These are phyloP conservation scores for Peziza echinospora DNA, from an alignment of 495 filamentous ascomycete species.

Conservation along the genomic window DNA sequence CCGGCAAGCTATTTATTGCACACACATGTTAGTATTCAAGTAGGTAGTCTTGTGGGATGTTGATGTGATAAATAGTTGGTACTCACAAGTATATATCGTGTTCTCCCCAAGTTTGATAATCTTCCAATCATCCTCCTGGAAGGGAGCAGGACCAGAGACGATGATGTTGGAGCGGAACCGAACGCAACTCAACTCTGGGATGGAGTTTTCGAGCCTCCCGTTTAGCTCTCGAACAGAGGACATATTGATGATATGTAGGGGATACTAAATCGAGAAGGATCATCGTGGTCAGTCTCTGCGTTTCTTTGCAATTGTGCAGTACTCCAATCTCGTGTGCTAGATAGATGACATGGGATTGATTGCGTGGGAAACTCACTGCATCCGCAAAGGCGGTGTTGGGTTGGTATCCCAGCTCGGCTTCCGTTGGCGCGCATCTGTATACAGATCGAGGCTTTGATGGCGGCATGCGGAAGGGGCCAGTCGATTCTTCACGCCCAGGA, in stretches of 20 bases:
- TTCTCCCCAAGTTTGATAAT: conserved; percentile 34
- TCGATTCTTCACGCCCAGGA: conserved; percentile 39
- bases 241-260: conserved; percentile 60
- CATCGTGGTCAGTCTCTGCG: no score
- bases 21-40: no score
- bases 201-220: conserved; percentile 27
- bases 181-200: conserved; percentile 40
- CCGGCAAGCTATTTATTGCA: conserved; percentile 8
- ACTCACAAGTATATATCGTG: conserved; percentile 22
- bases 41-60: no score
- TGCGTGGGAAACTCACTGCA: conserved; percentile 30
- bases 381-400: conserved; percentile 64
- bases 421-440: conserved; percentile 51
- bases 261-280: no score
- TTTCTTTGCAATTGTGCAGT: no score
- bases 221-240: conserved; percentile 46
- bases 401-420: conserved; percentile 48
- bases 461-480: conserved; percentile 48
- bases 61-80: neutral
- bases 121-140: conserved; percentile 64
- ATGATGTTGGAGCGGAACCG: conserved; percentile 78
- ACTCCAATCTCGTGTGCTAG: no score
- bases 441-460: conserved; percentile 41
- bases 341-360: neutral
- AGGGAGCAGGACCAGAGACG: conserved; percentile 39